phyloP scores from a whole-genome alignment of 208 protist species.

The Plasmodiophora brassicae region DNA sequence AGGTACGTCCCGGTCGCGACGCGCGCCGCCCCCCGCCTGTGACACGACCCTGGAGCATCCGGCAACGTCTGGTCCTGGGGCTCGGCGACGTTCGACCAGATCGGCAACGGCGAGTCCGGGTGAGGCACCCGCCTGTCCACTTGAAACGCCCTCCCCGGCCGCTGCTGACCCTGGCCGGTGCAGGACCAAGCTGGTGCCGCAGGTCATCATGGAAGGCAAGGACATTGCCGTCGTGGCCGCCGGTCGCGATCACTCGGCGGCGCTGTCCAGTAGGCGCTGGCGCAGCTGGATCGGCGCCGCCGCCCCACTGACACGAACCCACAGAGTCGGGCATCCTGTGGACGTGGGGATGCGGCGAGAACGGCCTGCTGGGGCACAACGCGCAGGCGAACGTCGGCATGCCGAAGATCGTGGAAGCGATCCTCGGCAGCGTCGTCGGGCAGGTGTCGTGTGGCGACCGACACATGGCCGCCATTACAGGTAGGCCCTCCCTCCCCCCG shows the following conservation, averaged over 20 bases:
- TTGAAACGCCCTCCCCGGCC: too few relatives aligned
- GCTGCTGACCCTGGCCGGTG: too few relatives aligned
- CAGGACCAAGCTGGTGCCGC: not conserved
- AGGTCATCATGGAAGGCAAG: conserved; percentile 32
- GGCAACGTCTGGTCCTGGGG: conserved; percentile 10
- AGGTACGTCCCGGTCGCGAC: not conserved
- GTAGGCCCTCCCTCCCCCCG: not conserved
- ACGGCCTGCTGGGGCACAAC: conserved; percentile 42
- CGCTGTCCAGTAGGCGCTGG: conserved; percentile 23
- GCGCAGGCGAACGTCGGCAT: not conserved
- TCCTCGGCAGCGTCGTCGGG: conserved; percentile 41
- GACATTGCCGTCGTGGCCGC: conserved; percentile 26
- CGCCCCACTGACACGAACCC: too few relatives aligned
- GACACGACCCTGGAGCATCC: too few relatives aligned
- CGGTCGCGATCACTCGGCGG: conserved; percentile 38
- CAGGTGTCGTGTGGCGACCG: conserved; percentile 44
- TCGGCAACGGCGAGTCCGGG: not conserved
- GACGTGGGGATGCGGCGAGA: conserved; percentile 42
- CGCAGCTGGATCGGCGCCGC: not conserved
- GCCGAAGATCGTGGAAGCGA: conserved; percentile 31
- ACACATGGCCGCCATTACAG: conserved; percentile 31
- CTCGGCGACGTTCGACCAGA: not conserved
- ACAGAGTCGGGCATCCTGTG: not conserved
- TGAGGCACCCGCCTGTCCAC: too few relatives aligned
- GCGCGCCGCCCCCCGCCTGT: too few relatives aligned